Base-by-base conservation (phyloP, 2,329 filamentous ascomycete species). In the Pseudogymnoascus sp. region DNA sequence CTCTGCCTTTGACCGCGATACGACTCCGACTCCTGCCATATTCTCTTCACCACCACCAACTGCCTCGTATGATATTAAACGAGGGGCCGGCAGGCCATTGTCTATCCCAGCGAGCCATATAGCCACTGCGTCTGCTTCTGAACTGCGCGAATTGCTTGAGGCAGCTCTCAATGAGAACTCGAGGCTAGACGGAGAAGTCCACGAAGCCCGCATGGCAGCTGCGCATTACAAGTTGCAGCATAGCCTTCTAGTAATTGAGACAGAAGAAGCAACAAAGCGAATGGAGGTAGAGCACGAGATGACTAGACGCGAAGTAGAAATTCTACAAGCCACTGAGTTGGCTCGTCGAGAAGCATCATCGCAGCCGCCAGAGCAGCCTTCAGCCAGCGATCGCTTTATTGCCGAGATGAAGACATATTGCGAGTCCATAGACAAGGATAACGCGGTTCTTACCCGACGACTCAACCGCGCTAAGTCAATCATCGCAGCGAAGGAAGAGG, bases 151-250 rank as follows among this genome's bases (percentile, higher is more conserved):
- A 63, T 83, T 86, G 81, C 73, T 87, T 60, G 78, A 83, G 65
- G 75, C 76, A 2, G 80, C 79, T 66, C 75, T 87, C 44, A 79
- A 78, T 21, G 82, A 87, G 68, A 82, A 86, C 65, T 78, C 80
- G 53, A 82, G 79, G 69, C 76, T 87, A 60, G 68, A 71, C n/a
- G 65, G 66, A 33, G 62, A 64, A 31, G 74, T 86, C n/a, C 79
- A 82, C 66, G 86, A 89, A 68, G 82, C 85, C 63, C 90, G 95
- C 71, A 93, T 92, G 79, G 89, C 93, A 65, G 87, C 89, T 15
- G 90, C 93, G 33, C 93, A 97, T 74, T 89, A 95, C 78, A 96
- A 95, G 76, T 79, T 97, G 63, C 93, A 97, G 74, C 89, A 93
- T 72, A 92, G 88, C 69, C 83, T 97, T 71, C 82, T 96, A 28